phyloP scores from a whole-genome alignment of 257 asterid genomes.

The Ophiorrhiza pumila region DNA sequence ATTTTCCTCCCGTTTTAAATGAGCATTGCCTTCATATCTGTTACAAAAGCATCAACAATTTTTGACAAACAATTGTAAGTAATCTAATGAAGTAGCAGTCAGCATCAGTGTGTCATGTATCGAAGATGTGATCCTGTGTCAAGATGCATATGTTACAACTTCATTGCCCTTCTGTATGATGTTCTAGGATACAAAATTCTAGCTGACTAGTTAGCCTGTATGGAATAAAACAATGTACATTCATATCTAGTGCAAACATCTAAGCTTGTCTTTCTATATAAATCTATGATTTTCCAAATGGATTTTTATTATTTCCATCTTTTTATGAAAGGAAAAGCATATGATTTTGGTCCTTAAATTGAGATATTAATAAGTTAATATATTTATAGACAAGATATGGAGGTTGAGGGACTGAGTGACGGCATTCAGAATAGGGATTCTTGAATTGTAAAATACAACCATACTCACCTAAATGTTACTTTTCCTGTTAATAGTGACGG shows the following conservation, averaged over 20 bases:
- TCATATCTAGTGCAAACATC: not conserved
- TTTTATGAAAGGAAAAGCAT: not conserved
- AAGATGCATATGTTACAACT: too few relatives aligned
- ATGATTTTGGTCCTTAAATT: too few relatives aligned
- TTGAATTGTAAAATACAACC: conserved; percentile 13
- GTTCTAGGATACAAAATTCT: too few relatives aligned
- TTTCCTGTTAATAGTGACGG: conserved; percentile 54
- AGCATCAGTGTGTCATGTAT: too few relatives aligned
- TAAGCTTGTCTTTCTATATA: too few relatives aligned
- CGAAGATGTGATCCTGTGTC: too few relatives aligned
- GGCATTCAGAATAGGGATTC: not conserved
- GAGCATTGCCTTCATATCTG: conserved; percentile 80
- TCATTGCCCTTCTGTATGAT: too few relatives aligned
- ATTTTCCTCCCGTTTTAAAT: conserved; percentile 39
- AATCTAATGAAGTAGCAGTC: not conserved
- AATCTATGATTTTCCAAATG: not conserved
- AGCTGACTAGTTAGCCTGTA: too few relatives aligned
- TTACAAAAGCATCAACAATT: conserved; percentile 16
- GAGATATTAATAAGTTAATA: too few relatives aligned
- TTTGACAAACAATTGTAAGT: not conserved
- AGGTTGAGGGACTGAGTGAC: not conserved
- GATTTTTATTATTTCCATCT: not conserved
- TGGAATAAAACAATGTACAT: not conserved
- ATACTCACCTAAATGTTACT: conserved; percentile 62
- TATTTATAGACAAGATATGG: not conserved